phyloP scores from a whole-genome alignment of 495 filamentous ascomycete species.

The Poronia punctata region DNA sequence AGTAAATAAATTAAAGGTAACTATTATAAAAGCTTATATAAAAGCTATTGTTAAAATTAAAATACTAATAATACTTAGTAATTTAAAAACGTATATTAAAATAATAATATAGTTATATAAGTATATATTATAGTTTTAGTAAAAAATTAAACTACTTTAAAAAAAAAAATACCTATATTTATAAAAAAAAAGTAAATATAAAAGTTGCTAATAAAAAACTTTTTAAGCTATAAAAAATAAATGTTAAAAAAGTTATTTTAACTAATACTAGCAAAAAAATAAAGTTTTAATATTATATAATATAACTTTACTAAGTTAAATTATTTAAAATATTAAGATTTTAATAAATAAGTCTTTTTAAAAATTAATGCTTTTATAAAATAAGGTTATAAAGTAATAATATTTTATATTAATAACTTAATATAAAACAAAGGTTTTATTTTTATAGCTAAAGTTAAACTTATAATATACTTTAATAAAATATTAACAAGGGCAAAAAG shows the following conservation, averaged over 20 bases:
- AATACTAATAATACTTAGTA: not conserved
- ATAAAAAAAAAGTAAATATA: not conserved
- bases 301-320: not conserved
- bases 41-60: not conserved
- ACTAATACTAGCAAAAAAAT: not conserved
- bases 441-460: no score
- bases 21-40: not conserved
- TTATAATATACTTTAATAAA: slow-evolving; percentile 1
- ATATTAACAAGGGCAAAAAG: not conserved
- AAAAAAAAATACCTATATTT: not conserved
- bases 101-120: not conserved
- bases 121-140: not conserved
- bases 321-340: not conserved
- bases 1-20: not conserved
- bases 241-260: not conserved
- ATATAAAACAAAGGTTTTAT: not conserved
- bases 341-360: not conserved
- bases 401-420: not conserved
- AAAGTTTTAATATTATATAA: slow-evolving; percentile 3
- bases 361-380: not conserved
- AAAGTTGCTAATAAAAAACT: not conserved
- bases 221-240: not conserved
- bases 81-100: not conserved
- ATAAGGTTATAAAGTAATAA: not conserved
- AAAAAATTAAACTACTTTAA: not conserved